Conservation (phyloP, 345 rosid species). For the Aegle marmelos region DNA sequence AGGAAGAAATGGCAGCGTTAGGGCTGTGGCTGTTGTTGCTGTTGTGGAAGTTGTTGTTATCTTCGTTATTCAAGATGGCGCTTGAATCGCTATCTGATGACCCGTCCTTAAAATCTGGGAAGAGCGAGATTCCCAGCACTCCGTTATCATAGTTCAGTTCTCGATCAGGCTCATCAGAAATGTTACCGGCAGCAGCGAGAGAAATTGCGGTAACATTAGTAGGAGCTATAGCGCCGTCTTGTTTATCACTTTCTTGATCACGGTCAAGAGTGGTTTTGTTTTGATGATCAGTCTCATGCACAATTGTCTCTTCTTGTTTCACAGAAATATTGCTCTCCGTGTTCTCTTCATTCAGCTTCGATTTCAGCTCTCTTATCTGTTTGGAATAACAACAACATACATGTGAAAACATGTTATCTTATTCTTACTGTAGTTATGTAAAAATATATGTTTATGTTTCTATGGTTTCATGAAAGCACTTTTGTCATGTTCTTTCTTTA, state of each 20-base stretch:
- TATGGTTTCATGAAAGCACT: neutral
- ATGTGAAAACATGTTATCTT: too few relatives aligned
- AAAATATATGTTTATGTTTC: too few relatives aligned
- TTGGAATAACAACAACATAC: neutral
- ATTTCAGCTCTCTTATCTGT: conserved; percentile 76
- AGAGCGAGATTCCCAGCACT: conserved; percentile 22
- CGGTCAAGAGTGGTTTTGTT: neutral
- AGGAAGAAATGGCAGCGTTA: conserved; percentile 43
- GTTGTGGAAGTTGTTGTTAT: conserved; percentile 40
- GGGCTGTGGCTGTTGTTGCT: conserved; percentile 11
- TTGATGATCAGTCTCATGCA: conserved; percentile 36
- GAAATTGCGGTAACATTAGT: conserved; percentile 15
- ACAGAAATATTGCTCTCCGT: conserved; percentile 61
- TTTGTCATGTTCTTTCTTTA: neutral
- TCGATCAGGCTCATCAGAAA: conserved; percentile 21
- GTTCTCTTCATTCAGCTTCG: conserved; percentile 55
- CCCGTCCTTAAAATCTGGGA: conserved; percentile 62
- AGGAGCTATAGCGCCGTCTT: conserved; percentile 11
- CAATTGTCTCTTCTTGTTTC: conserved; percentile 50
- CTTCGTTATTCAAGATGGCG: conserved; percentile 67
- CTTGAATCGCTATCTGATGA: conserved; percentile 91
- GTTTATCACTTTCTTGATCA: conserved; percentile 4
- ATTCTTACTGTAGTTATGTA: too few relatives aligned
- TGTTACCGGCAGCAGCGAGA: too few relatives aligned
- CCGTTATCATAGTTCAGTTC: conserved; percentile 39